Base-by-base conservation (phyloP, 192 early-diverging fungal species). In the Backusella circina region DNA sequence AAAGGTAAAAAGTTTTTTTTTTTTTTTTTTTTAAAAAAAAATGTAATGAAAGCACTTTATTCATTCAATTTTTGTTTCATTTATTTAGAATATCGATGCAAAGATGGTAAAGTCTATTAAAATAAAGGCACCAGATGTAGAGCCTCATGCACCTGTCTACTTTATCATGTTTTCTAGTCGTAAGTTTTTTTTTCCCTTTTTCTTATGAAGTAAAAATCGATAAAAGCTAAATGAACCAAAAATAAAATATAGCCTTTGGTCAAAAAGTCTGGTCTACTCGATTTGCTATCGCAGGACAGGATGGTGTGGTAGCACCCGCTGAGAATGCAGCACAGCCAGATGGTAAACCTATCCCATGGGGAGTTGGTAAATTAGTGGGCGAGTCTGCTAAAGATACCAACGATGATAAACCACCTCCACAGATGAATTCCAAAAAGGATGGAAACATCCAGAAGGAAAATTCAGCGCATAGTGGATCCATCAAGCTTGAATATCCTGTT, bases 161-260 rank as follows among this genome's bases (percentile, higher is more conserved):
- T 82, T 78, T 51, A 64, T 82, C 28, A 82, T 77, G 80, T 82
- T 82, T 61, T 75, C 76, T n/a, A 74, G 57, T 57, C 30, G 77
- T 80, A 74, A 16, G 21, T 61, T 3, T n/a, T n/a, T n/a, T n/a
- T n/a, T n/a, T 28, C 23, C 38, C 5, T 66, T 37, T 3, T 31
- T 1, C 13, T 18, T 33, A 3, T 26, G 10, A 15, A 13, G 18
- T n/a, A n/a, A 41, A 30, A 30, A 23, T 30, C 1, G 7, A 36
- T 8, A 66, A 9, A n/a, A 28, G 18, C 7, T 31, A 16, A 33
- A 13, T 6, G 5, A 41, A n/a, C 21, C 5, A 8, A 66, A 10
- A 54, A 36, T 50, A 13, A 15, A 71, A 36, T 26, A 38, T 16
- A 41, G 54, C 54, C 23, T 12, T 12, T 3, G 54, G 54, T 44